Evolutionary conservation across 1,284 basidiomycete genomes (phyloP), one percentile per base, ranked within the genome.

Genomic region (Flammula alnicola): DNA sequence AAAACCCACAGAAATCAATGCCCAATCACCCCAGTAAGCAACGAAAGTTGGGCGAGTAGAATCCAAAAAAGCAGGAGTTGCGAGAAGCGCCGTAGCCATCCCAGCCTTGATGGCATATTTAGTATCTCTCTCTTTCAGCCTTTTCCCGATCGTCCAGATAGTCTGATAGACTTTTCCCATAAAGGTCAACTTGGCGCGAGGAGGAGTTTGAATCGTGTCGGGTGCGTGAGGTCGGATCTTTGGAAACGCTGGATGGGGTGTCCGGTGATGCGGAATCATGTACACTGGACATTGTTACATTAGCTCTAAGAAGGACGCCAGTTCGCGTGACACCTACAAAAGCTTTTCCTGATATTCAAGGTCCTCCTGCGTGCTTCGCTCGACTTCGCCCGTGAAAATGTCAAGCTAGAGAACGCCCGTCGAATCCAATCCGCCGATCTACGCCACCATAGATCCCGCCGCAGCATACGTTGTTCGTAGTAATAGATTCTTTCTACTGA

Each of bases 31-130:
- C 61, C 86, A 80, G 62, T 88, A 95, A 44, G 83, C 80, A 26
- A 91, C 74, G 63, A 97, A 98, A 4, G 84, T 72, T 2, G 86
- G 86, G 20, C 93, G 74, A 1, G 91, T 94, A 9, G 69, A 59
- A 50, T 92, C 86, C 47, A 92, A 87, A 66, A 95, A 97, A 0
- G 93, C 93, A 1, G 93, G 93, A 1, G 86, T 78, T 1, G 94
- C 90, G 2, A 97, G 73, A 16, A 95, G 72, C 0, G 91, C 89
- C 37, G 81, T 84, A 1, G 87, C 88, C 76, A 89, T 83, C 9
- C 88, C 95, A 0, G 88, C 86, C 67, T 97, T 97, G 72, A 97
- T 77, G 0, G 93, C 90, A 69, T 93, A 96, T 60, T 91, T 90
- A 56, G 88, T 77, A 61, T 96, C 90, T 2, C 85, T 83, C 62